A percentile compares a stretch with the other conserved stretches of the same genome.
These are phyloP conservation scores for Bassia scoparia DNA, from an alignment of 148 eudicot species.

Conservation along the genomic window DNA sequence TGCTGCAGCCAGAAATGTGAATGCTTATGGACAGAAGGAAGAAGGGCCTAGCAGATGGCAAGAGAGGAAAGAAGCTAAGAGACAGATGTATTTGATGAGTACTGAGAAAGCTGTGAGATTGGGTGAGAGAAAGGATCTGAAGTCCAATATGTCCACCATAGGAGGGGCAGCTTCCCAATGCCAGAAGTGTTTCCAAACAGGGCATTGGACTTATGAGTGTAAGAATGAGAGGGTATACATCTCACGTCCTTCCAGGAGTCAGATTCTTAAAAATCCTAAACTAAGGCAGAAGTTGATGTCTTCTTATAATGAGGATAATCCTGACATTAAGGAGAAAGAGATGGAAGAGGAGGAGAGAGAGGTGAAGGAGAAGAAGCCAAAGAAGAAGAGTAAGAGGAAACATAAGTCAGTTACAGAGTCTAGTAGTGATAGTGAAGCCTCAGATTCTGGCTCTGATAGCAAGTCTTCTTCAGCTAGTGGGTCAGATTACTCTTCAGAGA, in stretches of 20 bases:
- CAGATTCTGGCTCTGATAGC: constrained; percentile 70
- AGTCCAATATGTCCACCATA: constrained; percentile 34
- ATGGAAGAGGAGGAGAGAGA: constrained; percentile 25
- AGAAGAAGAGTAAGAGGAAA: constrained; percentile 69
- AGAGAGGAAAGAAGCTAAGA: constrained; percentile 91
- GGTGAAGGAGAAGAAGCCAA: constrained; percentile 32
- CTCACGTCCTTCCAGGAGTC: constrained; percentile 80
- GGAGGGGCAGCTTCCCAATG: constrained; percentile 55
- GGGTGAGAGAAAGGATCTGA: constrained; percentile 77
- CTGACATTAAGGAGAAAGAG: constrained; percentile 42
- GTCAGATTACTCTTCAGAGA: constrained; percentile 59
- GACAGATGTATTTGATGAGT: constrained; percentile 97
- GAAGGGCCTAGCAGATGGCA: constrained; percentile 99
- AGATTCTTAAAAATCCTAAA: constrained; percentile 80
- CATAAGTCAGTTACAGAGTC: constrained; percentile 55
- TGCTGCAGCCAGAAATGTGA: constrained; percentile 94
- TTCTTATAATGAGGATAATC: constrained; percentile 58
- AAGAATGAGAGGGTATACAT: constrained; percentile 92
- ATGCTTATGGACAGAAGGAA: constrained; percentile 98
- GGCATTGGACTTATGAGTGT: constrained; percentile 97
- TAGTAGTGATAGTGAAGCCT: constrained; percentile 61
- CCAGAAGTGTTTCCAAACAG: constrained; percentile 82
- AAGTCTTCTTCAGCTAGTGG: constrained; percentile 44
- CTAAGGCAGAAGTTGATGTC: constrained; percentile 51
- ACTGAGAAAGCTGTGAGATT: constrained; percentile 83